Percentiles rank a stretch among this genome's conserved stretches.
These are phyloP conservation scores for Priceomyces medius DNA, from an alignment of 805 yeast species.

Conservation along the genomic window DNA sequence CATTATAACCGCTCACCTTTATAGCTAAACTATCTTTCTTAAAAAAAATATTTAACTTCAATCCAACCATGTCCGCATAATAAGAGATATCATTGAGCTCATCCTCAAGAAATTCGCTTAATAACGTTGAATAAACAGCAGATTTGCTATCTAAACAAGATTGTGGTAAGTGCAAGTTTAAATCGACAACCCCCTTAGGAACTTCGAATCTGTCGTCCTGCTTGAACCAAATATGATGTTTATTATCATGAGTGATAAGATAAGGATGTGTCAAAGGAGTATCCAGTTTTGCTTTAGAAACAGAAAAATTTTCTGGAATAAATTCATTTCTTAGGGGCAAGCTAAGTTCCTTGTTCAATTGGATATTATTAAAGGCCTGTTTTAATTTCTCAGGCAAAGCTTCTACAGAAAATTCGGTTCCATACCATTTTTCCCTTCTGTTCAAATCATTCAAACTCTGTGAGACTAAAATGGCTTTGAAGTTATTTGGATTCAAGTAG, in stretches of 20 bases:
- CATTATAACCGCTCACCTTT: conserved; percentile 76
- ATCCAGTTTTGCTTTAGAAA: conserved; percentile 41
- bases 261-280: conserved; percentile 55
- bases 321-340: conserved; percentile 77
- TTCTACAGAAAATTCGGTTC: conserved; percentile 67
- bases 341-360: conserved; percentile 37
- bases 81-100: conserved; percentile 73
- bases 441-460: conserved; percentile 46
- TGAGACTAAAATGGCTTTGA: conserved; percentile 58
- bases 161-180: conserved; percentile 65
- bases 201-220: conserved; percentile 86
- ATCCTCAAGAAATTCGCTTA: conserved; percentile 72
- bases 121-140: conserved; percentile 57
- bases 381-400: conserved; percentile 43
- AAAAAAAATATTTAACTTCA: conserved; percentile 54
- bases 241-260: conserved; percentile 51
- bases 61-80: conserved; percentile 81
- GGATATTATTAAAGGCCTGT: conserved; percentile 26
- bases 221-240: conserved; percentile 76
- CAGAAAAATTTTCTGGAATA: conserved; percentile 75
- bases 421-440: conserved; percentile 80
- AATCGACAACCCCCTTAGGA: conserved; percentile 75
- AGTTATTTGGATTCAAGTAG: conserved; percentile 56
- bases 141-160: conserved; percentile 58
- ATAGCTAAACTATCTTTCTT: conserved; percentile 72